Evolutionary conservation across 2,329 filamentous ascomycete species (phyloP), one percentile per base, ranked within the genome.

Genomic region (Fusarium phyllophilum): DNA sequence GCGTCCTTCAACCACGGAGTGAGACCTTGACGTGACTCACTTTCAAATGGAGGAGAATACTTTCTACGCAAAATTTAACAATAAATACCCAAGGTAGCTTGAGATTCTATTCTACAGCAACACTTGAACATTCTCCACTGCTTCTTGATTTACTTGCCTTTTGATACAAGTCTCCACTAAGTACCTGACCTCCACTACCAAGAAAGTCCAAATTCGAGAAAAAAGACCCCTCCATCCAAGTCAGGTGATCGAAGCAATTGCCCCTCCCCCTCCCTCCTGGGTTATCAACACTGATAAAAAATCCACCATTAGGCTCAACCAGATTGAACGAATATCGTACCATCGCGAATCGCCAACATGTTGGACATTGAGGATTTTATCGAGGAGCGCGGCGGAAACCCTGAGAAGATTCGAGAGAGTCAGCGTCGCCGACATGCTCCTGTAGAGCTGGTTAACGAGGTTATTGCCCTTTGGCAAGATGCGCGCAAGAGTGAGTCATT

Each of bases 361-460:
- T 87, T 94, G 76, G 93, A 95, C 85, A 87, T 94, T 63, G 87
- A 89, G 77, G 93, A 95, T 81, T 94, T 96, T 81, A 92, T 96
- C 79, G 84, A 89, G 81, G 94, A 98, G 84, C 93, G 95, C 78
- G 96, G 96, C 76, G 96, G 96, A 78, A 91, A 98, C 85, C 94
- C 95, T 22, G 93, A 97, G 81, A 92, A 91, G 85, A 96, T 99
- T 84, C 93, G 93, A 83, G 94, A 98, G 83, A 96, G 93, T 74
- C 96, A 99, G 85, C 90, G 93, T 77, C 91, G 91, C 81, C 92
- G 96, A 78, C 89, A 91, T 86, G 95, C 94, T 55, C 88, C 91
- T 20, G 93, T 95, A 79, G 93, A 94, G 80, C 87, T 92, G 54
- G 96, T 99, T 33, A 96, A 99, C 85, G 93, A 97, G 85, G 91